A percentile compares a stretch with the other conserved stretches of the same genome.
phyloP scores from a whole-genome alignment of 345 rosid species.

The Nephelium lappaceum region DNA sequence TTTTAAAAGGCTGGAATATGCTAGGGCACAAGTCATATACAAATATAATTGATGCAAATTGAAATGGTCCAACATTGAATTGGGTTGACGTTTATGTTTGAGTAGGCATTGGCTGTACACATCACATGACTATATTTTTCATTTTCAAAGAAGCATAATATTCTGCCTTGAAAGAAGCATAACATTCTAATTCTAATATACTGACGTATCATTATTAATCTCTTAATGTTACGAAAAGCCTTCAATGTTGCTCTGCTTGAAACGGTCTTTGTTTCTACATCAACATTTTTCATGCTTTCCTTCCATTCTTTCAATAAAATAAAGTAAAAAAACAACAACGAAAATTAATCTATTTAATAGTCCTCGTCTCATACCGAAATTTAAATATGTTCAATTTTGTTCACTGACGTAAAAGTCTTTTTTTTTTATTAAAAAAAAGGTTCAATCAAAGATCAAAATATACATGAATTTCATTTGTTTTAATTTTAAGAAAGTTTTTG shows the following conservation, averaged over 20 bases:
- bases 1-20: background rate
- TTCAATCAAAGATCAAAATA: background rate
- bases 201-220: background rate
- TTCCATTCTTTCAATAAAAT: background rate
- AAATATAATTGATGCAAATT: background rate
- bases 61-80: conserved; percentile 12
- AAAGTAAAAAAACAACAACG: background rate
- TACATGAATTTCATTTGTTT: background rate
- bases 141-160: background rate
- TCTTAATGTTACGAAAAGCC: background rate
- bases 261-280: background rate
- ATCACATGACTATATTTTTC: background rate
- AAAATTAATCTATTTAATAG: background rate
- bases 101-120: background rate
- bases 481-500: background rate
- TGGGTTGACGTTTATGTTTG: background rate
- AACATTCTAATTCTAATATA: no score
- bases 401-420: background rate
- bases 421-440: no score
- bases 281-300: background rate
- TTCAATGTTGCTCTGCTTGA: background rate
- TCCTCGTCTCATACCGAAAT: conserved; percentile 13
- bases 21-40: background rate
- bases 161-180: background rate
- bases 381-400: background rate